A percentile compares a stretch with the other conserved stretches of the same genome.
Evolutionary conservation across 129 eudicot genomes (phyloP).

Genomic region (Glebionis coronaria): DNA sequence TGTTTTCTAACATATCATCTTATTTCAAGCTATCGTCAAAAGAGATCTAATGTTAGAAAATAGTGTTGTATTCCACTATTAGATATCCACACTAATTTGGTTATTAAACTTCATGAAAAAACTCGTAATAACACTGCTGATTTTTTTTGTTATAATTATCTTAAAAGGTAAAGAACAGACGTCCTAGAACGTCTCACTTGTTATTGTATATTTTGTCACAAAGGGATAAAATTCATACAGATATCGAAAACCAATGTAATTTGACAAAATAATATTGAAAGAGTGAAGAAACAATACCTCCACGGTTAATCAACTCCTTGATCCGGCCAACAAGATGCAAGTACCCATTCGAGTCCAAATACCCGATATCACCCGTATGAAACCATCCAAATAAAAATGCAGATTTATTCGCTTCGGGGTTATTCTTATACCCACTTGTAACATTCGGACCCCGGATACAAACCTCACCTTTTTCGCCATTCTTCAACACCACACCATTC

Average conservation of each 20-base stretch:
- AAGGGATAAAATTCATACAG: too few species aligned
- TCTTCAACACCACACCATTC: conserved; percentile 57
- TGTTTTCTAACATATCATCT: too few species aligned
- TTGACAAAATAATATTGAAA: not conserved
- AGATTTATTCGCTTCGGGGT: conserved; percentile 80
- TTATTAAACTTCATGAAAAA: too few species aligned
- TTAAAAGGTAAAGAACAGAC: too few species aligned
- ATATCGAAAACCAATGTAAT: not conserved
- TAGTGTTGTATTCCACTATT: too few species aligned
- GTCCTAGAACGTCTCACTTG: too few species aligned
- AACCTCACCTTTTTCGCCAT: conserved; percentile 70
- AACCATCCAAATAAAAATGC: conserved; percentile 91
- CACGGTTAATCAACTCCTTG: conserved; percentile 92
- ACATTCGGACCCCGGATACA: conserved; percentile 97
- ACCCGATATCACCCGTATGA: conserved; percentile 93
- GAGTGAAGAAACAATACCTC: conserved; percentile 52
- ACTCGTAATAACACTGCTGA: too few species aligned
- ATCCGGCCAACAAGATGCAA: conserved; percentile 93
- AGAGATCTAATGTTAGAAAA: too few species aligned
- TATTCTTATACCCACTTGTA: conserved; percentile 86
- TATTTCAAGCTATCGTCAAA: too few species aligned
- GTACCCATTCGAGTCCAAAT: conserved; percentile 75
- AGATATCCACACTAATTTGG: too few species aligned
- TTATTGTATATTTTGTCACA: too few species aligned
- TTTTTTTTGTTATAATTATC: too few species aligned